Base-by-base conservation (phyloP, 2,329 filamentous ascomycete genomes). In the Sarocladiaceae sp. region DNA sequence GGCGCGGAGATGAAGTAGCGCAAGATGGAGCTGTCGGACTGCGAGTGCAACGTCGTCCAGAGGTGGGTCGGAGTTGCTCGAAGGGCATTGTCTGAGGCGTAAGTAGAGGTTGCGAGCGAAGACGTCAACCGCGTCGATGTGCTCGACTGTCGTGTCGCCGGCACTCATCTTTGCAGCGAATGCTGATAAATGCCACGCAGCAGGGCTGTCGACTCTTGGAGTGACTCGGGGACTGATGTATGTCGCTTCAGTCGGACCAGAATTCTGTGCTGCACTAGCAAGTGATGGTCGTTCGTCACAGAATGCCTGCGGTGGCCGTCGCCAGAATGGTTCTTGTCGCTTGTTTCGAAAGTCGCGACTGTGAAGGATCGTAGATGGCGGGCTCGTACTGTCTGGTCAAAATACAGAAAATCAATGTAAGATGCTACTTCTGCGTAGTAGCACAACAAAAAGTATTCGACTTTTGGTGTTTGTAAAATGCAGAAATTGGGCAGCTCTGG, bases 91-190 rank as follows among this genome's bases (percentile, higher is more conserved):
- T 56, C 76, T 76, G 50, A 76, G 74, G 54, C 78, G 77, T 50
- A 78, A 72, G 61, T 79, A 82, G 15, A 84, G 71, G 47, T 73
- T 72, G 44, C 76, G 75, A 44, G 80, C 79, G 59, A 78, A 77
- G 53, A 73, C 73, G 63, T 81, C 79, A 60, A 81, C 71, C 47
- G 72, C 72, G 62, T 82, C 78, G 64, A 84, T 78, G 58, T 75
- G 71, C 53, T 75, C 47, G 47, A 50, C 29, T 7, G 47, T 36
- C 20, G 47, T 50, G 31, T 48, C 44, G 10, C 26, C 44, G 11
- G 28, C n/a, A 17, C 44, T 33, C 44, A 48, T 48, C 8, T 13
- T 48, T 17, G 17, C 11, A n/a, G 23, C 13, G 40, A n/a, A n/a
- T n/a, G n/a, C n/a, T n/a, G n/a, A n/a, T n/a, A n/a, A n/a, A n/a